Conservation (phyloP, 305 asterid genomes). For the Lippia alba region DNA sequence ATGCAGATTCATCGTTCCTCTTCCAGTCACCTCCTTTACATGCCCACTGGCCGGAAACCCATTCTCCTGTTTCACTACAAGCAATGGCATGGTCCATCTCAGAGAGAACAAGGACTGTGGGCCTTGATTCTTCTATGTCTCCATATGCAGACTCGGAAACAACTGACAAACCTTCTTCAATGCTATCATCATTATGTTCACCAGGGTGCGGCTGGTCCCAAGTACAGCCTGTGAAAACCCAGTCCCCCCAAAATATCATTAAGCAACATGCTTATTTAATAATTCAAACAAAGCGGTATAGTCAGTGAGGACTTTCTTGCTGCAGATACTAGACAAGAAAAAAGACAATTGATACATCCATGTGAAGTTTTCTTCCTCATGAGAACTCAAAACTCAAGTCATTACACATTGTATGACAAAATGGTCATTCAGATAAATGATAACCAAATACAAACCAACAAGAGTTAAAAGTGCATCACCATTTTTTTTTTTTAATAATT, state of each 20-base stretch:
- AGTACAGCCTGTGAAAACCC: conserved; percentile 52
- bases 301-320: conserved; percentile 15
- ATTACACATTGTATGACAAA: conserved; percentile 15
- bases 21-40: conserved; percentile 98
- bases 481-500: no score
- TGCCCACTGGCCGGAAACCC: conserved; percentile 81
- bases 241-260: conserved; percentile 9
- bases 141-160: conserved; percentile 44
- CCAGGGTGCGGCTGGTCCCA: conserved; percentile 48
- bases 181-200: conserved; percentile 49
- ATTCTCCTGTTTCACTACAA: conserved; percentile 53
- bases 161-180: conserved; percentile 35
- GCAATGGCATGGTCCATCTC: conserved; percentile 58
- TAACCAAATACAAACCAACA: neutral
- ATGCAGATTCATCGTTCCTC: conserved; percentile 81
- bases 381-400: conserved; percentile 7
- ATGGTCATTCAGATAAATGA: conserved; percentile 23
- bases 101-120: conserved; percentile 36
- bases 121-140: conserved; percentile 55
- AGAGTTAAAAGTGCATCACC: conserved; percentile 5
- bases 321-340: conserved; percentile 22
- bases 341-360: neutral
- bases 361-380: neutral
- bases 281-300: conserved; percentile 9
- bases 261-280: conserved; percentile 21